Conservation (phyloP, 768 basidiomycete species). For the Dioszegia hungarica region DNA sequence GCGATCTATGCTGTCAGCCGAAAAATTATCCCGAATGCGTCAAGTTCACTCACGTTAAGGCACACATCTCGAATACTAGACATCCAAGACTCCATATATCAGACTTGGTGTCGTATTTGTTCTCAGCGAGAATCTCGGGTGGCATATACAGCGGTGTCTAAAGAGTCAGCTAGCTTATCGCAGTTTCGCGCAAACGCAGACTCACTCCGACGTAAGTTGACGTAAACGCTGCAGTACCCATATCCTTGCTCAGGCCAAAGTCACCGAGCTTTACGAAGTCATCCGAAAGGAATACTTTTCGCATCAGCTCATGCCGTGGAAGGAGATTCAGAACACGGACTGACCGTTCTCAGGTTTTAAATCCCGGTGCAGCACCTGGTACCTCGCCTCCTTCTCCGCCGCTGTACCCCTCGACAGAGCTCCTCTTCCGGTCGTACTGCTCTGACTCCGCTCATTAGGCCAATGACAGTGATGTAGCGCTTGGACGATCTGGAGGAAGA, state of each 20-base stretch:
- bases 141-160: constrained; percentile 99
- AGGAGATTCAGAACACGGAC: too few relatives aligned
- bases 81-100: constrained; percentile 99
- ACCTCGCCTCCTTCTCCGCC: constrained; percentile 19
- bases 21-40: too few relatives aligned
- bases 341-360: constrained; percentile 97
- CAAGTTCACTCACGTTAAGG: constrained; percentile 66
- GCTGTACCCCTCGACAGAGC: not conserved
- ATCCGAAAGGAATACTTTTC: constrained; percentile 74
- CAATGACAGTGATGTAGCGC: constrained; percentile 92
- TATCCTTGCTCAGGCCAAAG: constrained; percentile 90
- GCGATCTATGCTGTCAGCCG: too few relatives aligned
- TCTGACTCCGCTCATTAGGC: constrained; percentile 53
- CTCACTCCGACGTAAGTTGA: constrained; percentile 94
- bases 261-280: constrained; percentile 93
- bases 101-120: constrained; percentile 93
- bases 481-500: constrained; percentile 85
- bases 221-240: constrained; percentile 80
- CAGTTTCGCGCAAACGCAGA: not conserved
- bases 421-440: constrained; percentile 22
- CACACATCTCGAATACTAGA: constrained; percentile 92
- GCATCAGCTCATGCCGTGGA: not conserved
- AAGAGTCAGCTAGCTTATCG: constrained; percentile 3
- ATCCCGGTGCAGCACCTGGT: constrained; percentile 78
- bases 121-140: constrained; percentile 95